These are phyloP conservation scores for Fusarium sp. DNA, from an alignment of 2,329 filamentous ascomycete species.

Conservation along the genomic window DNA sequence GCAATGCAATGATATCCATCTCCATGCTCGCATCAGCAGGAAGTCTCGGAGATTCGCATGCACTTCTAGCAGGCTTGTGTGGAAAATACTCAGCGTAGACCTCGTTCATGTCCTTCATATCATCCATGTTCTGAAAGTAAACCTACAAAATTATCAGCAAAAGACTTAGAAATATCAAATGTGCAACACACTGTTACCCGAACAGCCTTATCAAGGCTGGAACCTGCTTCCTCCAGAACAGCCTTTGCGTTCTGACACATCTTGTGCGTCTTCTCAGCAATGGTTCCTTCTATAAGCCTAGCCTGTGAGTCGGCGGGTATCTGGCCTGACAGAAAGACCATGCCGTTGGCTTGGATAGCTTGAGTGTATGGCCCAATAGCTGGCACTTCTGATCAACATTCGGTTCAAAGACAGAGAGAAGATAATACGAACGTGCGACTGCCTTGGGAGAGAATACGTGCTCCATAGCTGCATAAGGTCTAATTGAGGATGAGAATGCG, in stretches of 20 bases:
- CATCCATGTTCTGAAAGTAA: conserved; percentile 18
- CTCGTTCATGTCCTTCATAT: conserved; percentile 28
- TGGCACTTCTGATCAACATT: background rate
- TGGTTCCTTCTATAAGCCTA: conserved; percentile 67
- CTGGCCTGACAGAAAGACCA: conserved; percentile 76
- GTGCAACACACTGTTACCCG: conserved; percentile 59
- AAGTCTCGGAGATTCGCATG: conserved; percentile 13
- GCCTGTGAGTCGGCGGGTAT: conserved; percentile 69
- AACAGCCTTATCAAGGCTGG: conserved; percentile 67
- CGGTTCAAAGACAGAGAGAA: background rate
- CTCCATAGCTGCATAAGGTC: background rate
- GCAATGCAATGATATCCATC: conserved; percentile 26
- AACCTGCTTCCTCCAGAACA: conserved; percentile 75
- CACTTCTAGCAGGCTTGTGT: conserved; percentile 25
- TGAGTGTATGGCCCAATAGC: conserved; percentile 28
- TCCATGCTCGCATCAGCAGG: conserved; percentile 24
- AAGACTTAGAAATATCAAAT: background rate
- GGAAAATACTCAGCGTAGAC: conserved; percentile 29
- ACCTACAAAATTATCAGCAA: background rate
- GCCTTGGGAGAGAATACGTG: conserved; percentile 16
- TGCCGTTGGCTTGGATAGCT: conserved; percentile 46
- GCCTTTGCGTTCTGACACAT: conserved; percentile 65
- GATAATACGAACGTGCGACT: conserved; percentile 9
- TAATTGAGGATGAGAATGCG: background rate
- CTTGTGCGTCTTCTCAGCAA: conserved; percentile 49